phyloP scores from a whole-genome alignment of 1,284 basidiomycete species.

The Marasmius sp. region DNA sequence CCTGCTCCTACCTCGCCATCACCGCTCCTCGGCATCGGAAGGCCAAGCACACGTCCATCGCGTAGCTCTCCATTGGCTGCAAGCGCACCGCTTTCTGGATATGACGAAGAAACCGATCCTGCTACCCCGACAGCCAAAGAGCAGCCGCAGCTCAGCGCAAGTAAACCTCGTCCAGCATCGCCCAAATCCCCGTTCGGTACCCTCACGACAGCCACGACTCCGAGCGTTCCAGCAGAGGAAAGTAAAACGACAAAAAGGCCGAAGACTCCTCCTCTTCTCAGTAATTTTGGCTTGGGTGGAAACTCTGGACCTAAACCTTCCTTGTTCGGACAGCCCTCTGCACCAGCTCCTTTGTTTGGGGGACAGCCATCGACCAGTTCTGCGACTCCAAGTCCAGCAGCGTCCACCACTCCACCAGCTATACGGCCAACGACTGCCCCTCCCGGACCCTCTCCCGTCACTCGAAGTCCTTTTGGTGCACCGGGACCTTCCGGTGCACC shows the following conservation, averaged over 20 bases:
- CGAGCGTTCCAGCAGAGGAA: constrained; percentile 23
- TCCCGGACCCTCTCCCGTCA: no score
- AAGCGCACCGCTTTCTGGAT: constrained; percentile 41
- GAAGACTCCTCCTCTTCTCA: constrained; percentile 43
- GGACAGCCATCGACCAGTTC: not conserved
- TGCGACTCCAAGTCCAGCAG: not conserved
- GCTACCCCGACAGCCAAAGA: not conserved
- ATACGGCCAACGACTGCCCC: no score
- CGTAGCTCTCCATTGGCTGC: constrained; percentile 64
- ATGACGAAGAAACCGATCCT: constrained; percentile 30
- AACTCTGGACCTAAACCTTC: not conserved
- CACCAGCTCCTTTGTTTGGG: not conserved
- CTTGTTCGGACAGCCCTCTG: not conserved
- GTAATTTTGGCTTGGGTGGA: constrained; percentile 11
- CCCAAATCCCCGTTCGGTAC: constrained; percentile 36
- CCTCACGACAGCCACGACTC: constrained; percentile 22
- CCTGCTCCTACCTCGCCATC: constrained; percentile 31
- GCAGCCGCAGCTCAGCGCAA: constrained; percentile 12
- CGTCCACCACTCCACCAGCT: no score
- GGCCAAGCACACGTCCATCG: constrained; percentile 56
- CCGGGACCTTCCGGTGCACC: no score
- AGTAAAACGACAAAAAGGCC: constrained; percentile 28
- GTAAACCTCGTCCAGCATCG: constrained; percentile 30
- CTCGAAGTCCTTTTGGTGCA: no score
- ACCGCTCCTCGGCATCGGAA: constrained; percentile 39